Base-by-base conservation (phyloP, 345 rosid species). In the Eucalyptus lansdowneana region DNA sequence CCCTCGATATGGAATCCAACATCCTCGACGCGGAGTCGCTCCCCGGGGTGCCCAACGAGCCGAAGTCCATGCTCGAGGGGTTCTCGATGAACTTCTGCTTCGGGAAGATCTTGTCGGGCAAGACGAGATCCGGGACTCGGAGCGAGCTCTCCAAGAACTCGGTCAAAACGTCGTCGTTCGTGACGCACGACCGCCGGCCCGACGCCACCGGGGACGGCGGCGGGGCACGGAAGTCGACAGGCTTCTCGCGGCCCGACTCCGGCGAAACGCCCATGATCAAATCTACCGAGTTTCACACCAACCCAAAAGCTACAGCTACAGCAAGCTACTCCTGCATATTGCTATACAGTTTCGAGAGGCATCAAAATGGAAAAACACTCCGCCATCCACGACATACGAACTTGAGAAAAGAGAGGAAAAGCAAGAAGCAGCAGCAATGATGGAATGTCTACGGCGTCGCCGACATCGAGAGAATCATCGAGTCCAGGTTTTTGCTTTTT, bases 21-120 rank as follows among this genome's bases (percentile, higher is more conserved):
- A 94, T 80, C 89, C 65, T 90, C 80, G 91, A 22, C 6, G 92
- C 72, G 17, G 92, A 67, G 53, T 93, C 93, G 21, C 87, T 88
- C n/a, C 92, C 91, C 25, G 47, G 29, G 31, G 91, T 87, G 87
- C 40, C 87, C 40, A 96, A 31, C 14, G 89, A 91, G 86, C 89
- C 93, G 87, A 93, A 94, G 89, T 97, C 97, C 58, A 97, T 90
- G 87, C 87, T 90, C 9, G 96, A 94, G 62, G 97, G 99, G 88
- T 93, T 95, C 14, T 92, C 91, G 25, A 95, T 91, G 90, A 94
- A 91, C 87, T 91, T 95, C 87, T 95, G 98, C 90, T 91, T 95
- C 13, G 98, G 99, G 89, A 96, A 97, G 86, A 96, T 93, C 80
- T 93, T 95, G 65, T 96, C 98, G 5, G 98, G 98, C 90, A 96